Base-by-base conservation (phyloP, 2,329 filamentous ascomycete genomes). In the Pyrenophora tritici-repentis region DNA sequence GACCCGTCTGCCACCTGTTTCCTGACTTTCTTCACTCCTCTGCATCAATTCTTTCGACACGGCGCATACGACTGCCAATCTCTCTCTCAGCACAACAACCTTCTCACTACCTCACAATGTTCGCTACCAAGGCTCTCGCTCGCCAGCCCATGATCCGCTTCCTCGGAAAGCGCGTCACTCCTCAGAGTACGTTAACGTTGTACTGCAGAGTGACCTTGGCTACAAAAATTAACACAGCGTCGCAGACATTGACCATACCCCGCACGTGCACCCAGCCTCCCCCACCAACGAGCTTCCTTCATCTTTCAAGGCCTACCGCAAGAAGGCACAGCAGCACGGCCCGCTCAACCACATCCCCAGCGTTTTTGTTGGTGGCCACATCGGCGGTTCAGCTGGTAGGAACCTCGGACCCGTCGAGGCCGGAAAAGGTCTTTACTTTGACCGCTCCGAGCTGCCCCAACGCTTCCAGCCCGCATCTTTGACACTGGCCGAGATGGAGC, bases 401-500 rank as follows among this genome's bases (percentile, higher is more conserved):
- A 78, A 86, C 32, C 81, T 97, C 9, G 92, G 93, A 39, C 77
- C 89, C 10, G 80, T 97, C 55, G 73, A 82, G 61, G 82, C 92
- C 32, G 82, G 82, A 53, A 76, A 85, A 67, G 93, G 93, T 63
- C 79, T 90, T 73, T 91, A 83, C 75, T 97, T 96, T 72, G 94
- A 97, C 75, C 86, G 91, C 64, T 89, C 85, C 63, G 89, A 99
- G 77, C 86, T 99, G 18, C 93, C 94, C 14, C 73, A 80, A 57
- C 85, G 93, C 66, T 99, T 97, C 83, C 85, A 87, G 68, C 84
- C 91, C 59, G 79, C 84, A 41, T 83, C 85, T 10, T 89, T 92
- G 77, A 87, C 84, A 32, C 76, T 86, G 63, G 86, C 86, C 36
- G 94, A 99, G 83, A 99, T 99, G 54, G 94, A 97, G 75, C 92